Evolutionary conservation across 2,329 filamentous ascomycete species (phyloP).

Genomic region (Phaeosphaeriaceae sp.): DNA sequence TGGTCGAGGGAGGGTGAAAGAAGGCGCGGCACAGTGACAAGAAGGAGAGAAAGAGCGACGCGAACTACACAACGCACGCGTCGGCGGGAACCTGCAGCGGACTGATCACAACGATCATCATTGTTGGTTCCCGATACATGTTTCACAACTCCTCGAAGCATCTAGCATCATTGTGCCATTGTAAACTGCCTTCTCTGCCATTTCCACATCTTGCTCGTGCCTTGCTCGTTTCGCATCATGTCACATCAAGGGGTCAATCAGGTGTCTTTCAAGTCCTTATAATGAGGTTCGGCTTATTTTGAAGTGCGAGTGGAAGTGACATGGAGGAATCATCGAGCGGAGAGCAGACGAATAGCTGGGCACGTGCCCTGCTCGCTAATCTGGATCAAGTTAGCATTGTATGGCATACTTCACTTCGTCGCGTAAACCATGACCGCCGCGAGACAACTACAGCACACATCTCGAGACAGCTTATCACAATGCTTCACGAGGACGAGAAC

Average conservation of each 20-base stretch:
- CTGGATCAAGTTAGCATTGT: not conserved
- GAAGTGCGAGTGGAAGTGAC: not conserved
- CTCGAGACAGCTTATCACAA: not conserved
- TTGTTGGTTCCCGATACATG: not conserved
- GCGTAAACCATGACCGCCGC: not conserved
- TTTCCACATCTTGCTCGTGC: not conserved
- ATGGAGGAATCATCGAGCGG: not conserved
- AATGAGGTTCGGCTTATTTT: not conserved
- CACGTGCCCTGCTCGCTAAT: not conserved
- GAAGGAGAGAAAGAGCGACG: not conserved
- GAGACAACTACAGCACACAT: not conserved
- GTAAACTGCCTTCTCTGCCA: not conserved
- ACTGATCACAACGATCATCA: not conserved
- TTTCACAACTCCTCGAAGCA: not conserved
- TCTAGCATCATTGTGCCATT: not conserved
- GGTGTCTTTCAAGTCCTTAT: no score
- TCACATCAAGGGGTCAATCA: not conserved
- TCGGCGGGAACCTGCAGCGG: not conserved
- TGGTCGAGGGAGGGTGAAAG: slow-evolving; percentile 1
- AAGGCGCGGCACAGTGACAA: not conserved
- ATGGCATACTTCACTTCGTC: no score
- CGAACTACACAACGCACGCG: not conserved
- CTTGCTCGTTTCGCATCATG: not conserved
- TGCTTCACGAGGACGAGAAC: not conserved
- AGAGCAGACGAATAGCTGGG: not conserved